Conservation (phyloP, 2,329 filamentous ascomycete species). For the Tetracladium maxilliforme region DNA sequence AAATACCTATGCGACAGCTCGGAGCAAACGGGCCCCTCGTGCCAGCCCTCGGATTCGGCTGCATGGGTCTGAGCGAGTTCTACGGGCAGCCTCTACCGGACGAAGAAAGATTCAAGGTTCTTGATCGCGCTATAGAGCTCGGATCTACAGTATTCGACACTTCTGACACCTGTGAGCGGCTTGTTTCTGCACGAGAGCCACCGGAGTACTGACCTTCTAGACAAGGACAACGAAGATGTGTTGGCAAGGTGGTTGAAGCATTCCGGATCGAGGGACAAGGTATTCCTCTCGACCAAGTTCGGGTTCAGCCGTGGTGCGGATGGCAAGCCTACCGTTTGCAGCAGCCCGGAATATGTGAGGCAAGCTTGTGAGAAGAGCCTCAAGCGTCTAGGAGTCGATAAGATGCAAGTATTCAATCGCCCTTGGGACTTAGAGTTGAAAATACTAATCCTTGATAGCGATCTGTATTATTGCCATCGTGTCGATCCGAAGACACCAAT, state of each 20-base stretch:
- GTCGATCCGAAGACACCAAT: constrained; percentile 22
- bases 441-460: too few relatives aligned
- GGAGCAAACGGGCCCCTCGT: constrained; percentile 15
- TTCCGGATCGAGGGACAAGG: constrained; percentile 25
- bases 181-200: too few relatives aligned
- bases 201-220: too few relatives aligned
- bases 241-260: constrained; percentile 31
- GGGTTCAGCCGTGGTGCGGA: constrained; percentile 14
- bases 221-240: constrained; percentile 29
- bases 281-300: constrained; percentile 39
- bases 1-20: constrained; percentile 10
- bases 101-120: constrained; percentile 18
- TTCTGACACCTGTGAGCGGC: constrained; percentile 4
- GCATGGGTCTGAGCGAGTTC: constrained; percentile 13
- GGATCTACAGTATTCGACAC: constrained; percentile 23
- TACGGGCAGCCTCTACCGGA: constrained; percentile 17
- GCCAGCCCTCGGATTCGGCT: constrained; percentile 13
- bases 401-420: constrained; percentile 24
- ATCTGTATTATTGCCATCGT: constrained; percentile 24
- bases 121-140: constrained; percentile 21
- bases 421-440: not conserved
- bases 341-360: constrained; percentile 23
- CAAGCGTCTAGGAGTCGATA: constrained; percentile 20
- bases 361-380: constrained; percentile 23
- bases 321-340: constrained; percentile 10